Evolutionary conservation across 2,329 filamentous ascomycete genomes (phyloP).

Genomic region (Phyllosticta citrichinensis): DNA sequence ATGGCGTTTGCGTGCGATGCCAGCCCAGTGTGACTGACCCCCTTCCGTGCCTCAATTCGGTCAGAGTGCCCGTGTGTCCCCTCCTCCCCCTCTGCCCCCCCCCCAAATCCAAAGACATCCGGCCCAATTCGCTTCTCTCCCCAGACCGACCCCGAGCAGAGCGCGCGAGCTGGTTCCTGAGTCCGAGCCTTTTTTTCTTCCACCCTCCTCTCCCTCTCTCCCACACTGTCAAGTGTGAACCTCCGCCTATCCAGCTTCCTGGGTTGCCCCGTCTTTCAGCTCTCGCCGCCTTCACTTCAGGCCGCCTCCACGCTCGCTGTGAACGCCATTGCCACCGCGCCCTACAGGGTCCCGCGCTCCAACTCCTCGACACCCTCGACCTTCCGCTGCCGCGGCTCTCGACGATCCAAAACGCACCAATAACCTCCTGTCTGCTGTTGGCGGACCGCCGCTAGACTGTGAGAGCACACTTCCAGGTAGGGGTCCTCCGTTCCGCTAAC

Average conservation of each 20-base stretch:
- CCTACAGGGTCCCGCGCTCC: not conserved
- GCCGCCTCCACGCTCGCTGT: not conserved
- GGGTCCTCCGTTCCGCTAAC: slow-evolving; percentile 4
- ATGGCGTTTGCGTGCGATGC: not conserved
- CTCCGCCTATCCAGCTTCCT: not conserved
- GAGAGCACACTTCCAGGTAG: slow-evolving; percentile 3
- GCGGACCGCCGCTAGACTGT: not conserved
- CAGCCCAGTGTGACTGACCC: not conserved
- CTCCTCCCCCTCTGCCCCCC: not conserved
- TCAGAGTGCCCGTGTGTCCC: not conserved
- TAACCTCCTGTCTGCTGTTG: not conserved
- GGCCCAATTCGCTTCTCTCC: slow-evolving; percentile 7
- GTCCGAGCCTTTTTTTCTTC: not conserved
- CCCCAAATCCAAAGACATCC: slow-evolving; percentile 4
- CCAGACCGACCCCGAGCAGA: not conserved
- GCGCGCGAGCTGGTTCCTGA: not conserved
- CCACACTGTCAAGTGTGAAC: not conserved
- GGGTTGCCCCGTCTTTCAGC: not conserved
- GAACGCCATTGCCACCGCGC: not conserved
- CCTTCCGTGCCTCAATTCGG: not conserved
- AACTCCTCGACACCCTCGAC: not conserved
- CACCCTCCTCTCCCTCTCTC: not conserved
- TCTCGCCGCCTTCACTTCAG: not conserved
- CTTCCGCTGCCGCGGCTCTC: not conserved
- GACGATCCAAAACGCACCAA: not conserved